Percentiles rank a stretch among this genome's conserved stretches.
phyloP scores from a whole-genome alignment of 192 early-diverging fungal species.

The Dissophora globulifera region DNA sequence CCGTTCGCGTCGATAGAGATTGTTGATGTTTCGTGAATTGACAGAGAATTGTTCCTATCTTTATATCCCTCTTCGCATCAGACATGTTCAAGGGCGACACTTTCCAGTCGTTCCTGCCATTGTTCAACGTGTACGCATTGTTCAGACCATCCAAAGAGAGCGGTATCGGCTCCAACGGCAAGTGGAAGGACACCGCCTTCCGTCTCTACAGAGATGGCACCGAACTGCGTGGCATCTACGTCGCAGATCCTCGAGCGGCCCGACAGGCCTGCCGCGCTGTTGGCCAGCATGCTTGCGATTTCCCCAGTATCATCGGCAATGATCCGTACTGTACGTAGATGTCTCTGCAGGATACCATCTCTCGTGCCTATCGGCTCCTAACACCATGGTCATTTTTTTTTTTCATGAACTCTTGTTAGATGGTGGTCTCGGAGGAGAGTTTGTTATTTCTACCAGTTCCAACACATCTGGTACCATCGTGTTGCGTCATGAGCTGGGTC shows the following conservation, averaged over 20 bases:
- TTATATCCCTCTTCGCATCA: background rate
- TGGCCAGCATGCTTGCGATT: constrained; percentile 67
- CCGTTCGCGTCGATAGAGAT: too few species aligned
- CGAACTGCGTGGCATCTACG: constrained; percentile 69
- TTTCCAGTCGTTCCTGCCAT: constrained; percentile 62
- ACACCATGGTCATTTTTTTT: too few species aligned
- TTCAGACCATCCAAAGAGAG: constrained; percentile 60
- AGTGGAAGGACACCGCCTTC: constrained; percentile 65
- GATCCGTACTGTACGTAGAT: constrained; percentile 57
- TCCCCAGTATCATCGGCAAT: constrained; percentile 68
- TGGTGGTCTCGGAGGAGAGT: constrained; percentile 73
- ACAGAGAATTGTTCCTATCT: too few species aligned
- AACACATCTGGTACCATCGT: constrained; percentile 66
- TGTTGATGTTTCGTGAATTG: too few species aligned
- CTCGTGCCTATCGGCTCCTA: too few species aligned
- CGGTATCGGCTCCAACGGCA: constrained; percentile 64
- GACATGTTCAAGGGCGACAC: constrained; percentile 69
- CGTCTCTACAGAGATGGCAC: constrained; percentile 72
- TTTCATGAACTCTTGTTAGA: constrained; percentile 8
- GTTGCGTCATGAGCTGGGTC: constrained; percentile 65
- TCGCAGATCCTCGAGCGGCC: constrained; percentile 58
- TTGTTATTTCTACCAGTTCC: constrained; percentile 68
- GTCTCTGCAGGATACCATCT: too few species aligned
- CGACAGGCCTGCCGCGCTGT: constrained; percentile 59
- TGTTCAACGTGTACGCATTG: constrained; percentile 69